Conservation (phyloP, 768 basidiomycete species). For the Pisolithus microcarpus region DNA sequence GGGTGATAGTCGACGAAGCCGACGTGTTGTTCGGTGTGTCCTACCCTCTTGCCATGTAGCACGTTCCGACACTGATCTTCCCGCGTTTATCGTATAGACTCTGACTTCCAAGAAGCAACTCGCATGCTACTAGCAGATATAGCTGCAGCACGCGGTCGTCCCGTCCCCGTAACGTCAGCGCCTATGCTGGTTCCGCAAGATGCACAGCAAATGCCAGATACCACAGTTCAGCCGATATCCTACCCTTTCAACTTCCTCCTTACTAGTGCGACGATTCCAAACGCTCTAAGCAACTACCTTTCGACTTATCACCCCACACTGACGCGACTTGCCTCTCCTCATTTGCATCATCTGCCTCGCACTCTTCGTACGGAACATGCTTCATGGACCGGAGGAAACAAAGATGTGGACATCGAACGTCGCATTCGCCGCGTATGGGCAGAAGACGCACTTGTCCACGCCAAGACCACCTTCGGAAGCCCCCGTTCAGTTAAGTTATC, state of each 20-base stretch:
- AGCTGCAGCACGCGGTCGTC: constrained; percentile 39
- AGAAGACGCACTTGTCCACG: constrained; percentile 41
- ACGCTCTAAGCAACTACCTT: constrained; percentile 60
- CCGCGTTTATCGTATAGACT: constrained; percentile 39
- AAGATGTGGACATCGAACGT: constrained; percentile 70
- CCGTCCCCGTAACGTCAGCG: constrained; percentile 1
- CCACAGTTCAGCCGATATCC: constrained; percentile 17
- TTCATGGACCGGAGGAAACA: constrained; percentile 72
- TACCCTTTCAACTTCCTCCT: constrained; percentile 81
- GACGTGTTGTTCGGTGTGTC: constrained; percentile 78
- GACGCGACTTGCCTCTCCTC: constrained; percentile 72
- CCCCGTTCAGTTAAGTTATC: constrained; percentile 34
- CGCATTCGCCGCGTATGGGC: constrained; percentile 72
- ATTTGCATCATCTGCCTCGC: constrained; percentile 70
- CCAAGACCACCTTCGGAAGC: constrained; percentile 17
- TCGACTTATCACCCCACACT: constrained; percentile 53
- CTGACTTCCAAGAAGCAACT: constrained; percentile 76
- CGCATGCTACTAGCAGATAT: constrained; percentile 64
- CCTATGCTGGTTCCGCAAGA: too few species aligned
- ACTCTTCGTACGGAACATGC: constrained; percentile 67
- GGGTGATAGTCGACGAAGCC: constrained; percentile 89
- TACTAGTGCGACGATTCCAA: constrained; percentile 83
- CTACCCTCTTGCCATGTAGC: neutral
- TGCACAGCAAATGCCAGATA: constrained; percentile 3
- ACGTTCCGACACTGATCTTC: neutral